Base-by-base conservation (phyloP, 1,139 yeast genomes). In the Saccharomycopsis hybrid region DNA sequence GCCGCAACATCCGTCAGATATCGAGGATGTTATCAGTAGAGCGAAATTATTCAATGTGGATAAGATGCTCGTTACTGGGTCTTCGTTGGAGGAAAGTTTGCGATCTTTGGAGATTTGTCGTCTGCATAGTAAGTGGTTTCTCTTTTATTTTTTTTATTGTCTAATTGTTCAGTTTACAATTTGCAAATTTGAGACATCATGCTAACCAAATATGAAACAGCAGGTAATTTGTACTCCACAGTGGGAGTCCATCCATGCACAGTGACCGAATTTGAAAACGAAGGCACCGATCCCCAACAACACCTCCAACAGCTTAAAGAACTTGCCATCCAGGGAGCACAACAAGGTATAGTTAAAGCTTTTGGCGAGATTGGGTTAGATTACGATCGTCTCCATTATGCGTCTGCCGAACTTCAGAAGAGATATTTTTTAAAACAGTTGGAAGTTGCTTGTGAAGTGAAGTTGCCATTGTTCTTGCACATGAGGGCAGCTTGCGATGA, bases 161-260 rank as follows among this genome's bases (percentile, higher is more conserved):
- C 87, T 13, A 92, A 98, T 0, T 90, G 97, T 65, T 72, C 84
- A 25, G 95, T 88, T 18, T 18, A 18, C 18, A 18, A 18, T 18
- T 18, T 18, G 18, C 18, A 18, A 18, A 18, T 18, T 18, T 18
- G 18, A 18, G 18, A 18, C 18, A 18, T 18, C 18, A 18, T 18
- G 18, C 18, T 18, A 18, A 0, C 75, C 80, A 18, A 46, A 24
- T 46, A 49, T 18, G 44, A 42, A 11, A 3, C 8, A 25, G 7
- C 18, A 24, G 48, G 43, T 5, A 55, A 50, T 57, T 68, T 82
- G 46, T 72, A 69, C 56, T 78, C 86, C 13, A 92, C 98, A 0
- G 92, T 82, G 1, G 98, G 98, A 8, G 95, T 90, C 1, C 98
- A 92, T 66, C 98, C 98, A 0, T 90, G 97, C 65, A 71, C 83